Conservation (phyloP, 2,329 filamentous ascomycete genomes). For the Fusarium transvaalense region DNA sequence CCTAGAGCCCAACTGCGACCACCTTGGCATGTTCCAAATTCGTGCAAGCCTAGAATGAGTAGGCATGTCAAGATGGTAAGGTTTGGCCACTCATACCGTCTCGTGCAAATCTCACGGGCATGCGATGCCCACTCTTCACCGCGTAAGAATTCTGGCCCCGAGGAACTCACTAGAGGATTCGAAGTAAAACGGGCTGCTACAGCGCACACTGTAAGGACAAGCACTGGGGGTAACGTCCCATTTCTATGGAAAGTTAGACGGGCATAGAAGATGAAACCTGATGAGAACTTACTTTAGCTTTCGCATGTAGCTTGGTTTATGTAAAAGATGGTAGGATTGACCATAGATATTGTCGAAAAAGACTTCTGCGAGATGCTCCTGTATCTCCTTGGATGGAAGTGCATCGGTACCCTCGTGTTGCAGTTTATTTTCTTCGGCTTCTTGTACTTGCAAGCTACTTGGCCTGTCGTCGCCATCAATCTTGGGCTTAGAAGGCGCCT, state of each 20-base stretch:
- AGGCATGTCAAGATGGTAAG: constrained; percentile 95
- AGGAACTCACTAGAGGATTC: constrained; percentile 81
- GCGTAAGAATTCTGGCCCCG: constrained; percentile 81
- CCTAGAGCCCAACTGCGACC: constrained; percentile 96
- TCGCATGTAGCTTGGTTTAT: constrained; percentile 97
- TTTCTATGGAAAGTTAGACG: constrained; percentile 48
- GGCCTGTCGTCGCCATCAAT: constrained; percentile 59
- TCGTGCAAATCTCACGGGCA: constrained; percentile 88
- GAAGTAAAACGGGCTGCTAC: constrained; percentile 95
- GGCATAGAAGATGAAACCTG: background rate
- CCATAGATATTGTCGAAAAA: constrained; percentile 98
- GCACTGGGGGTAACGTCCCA: constrained; percentile 82
- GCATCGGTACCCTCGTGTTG: constrained; percentile 85
- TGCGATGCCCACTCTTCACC: constrained; percentile 92
- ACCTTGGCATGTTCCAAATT: constrained; percentile 97
- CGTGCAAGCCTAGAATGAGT: constrained; percentile 88
- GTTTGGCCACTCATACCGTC: constrained; percentile 93
- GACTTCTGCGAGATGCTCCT: constrained; percentile 92
- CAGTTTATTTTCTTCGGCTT: constrained; percentile 80
- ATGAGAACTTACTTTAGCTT: constrained; percentile 73
- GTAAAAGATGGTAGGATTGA: constrained; percentile 92
- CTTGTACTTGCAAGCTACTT: constrained; percentile 68
- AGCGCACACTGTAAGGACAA: constrained; percentile 94
- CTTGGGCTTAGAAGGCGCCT: constrained; percentile 65
- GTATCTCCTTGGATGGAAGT: constrained; percentile 85